A percentile compares a stretch with the other conserved stretches of the same genome.
Conservation (phyloP, 2,329 filamentous ascomycete genomes). For the Fusarium buxicola region DNA sequence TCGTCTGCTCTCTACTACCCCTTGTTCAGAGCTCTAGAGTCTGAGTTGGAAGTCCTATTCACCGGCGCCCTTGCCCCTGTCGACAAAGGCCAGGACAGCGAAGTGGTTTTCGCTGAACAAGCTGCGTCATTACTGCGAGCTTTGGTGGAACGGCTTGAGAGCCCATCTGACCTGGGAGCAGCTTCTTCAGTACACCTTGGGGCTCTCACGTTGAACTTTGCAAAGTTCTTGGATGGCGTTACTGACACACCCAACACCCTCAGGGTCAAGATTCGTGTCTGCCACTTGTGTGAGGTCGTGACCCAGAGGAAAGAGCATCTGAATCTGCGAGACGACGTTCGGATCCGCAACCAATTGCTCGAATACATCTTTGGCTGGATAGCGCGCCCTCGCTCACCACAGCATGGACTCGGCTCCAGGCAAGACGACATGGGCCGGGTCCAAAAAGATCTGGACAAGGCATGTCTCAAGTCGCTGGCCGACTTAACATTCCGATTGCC, state of each 20-base stretch:
- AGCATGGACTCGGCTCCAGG: constrained; percentile 55
- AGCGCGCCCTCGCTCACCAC: constrained; percentile 67
- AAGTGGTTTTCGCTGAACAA: constrained; percentile 75
- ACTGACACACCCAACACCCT: constrained; percentile 67
- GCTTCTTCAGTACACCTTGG: constrained; percentile 74
- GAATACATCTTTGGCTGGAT: constrained; percentile 78
- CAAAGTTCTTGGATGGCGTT: constrained; percentile 72
- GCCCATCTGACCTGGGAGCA: constrained; percentile 70
- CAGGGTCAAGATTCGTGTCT: constrained; percentile 76
- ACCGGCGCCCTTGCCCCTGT: constrained; percentile 64
- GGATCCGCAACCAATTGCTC: constrained; percentile 74
- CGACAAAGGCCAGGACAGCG: constrained; percentile 66
- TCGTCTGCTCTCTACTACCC: constrained; percentile 70
- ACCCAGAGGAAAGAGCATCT: constrained; percentile 75
- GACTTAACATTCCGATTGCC: constrained; percentile 75
- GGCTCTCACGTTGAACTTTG: constrained; percentile 72
- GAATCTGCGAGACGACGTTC: constrained; percentile 75
- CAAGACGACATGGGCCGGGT: constrained; percentile 68
- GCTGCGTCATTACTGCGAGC: constrained; percentile 71
- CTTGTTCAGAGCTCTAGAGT: constrained; percentile 73
- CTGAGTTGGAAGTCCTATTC: constrained; percentile 72
- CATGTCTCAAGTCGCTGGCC: constrained; percentile 73
- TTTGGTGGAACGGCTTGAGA: constrained; percentile 73
- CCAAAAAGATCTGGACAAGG: constrained; percentile 74
- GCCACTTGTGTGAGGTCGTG: constrained; percentile 73